These are phyloP conservation scores for Chaetomium globosum DNA, from an alignment of 2,329 filamentous ascomycete species.

Conservation along the genomic window DNA sequence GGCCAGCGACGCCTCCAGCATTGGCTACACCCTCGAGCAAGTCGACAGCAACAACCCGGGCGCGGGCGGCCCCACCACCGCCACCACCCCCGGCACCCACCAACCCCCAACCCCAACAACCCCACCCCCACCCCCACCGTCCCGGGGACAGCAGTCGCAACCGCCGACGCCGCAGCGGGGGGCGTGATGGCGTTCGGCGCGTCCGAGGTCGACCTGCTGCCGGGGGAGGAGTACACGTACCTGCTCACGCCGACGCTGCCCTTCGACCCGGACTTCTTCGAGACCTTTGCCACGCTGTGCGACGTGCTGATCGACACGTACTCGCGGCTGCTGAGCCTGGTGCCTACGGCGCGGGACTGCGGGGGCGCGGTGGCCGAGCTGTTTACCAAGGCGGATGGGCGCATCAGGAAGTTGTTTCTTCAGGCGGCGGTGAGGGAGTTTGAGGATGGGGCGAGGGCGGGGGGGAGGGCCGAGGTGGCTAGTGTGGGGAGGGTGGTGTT, in stretches of 20 bases:
- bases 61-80: no score
- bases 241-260: slow-evolving; percentile 89
- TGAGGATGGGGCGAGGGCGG: slow-evolving; percentile 78
- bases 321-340: slow-evolving; percentile 71
- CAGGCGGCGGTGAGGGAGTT: slow-evolving; percentile 88
- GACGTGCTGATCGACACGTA: slow-evolving; percentile 95
- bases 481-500: slow-evolving; percentile 87
- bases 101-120: neutral
- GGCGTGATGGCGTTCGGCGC: slow-evolving; percentile 61
- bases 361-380: slow-evolving; percentile 73
- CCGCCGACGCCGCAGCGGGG: slow-evolving; percentile 38
- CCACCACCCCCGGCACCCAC: slow-evolving; percentile 22
- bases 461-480: slow-evolving; percentile 77
- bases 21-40: slow-evolving; percentile 28
- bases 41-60: slow-evolving; percentile 46
- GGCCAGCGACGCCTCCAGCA: slow-evolving; percentile 32
- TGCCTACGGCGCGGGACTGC: slow-evolving; percentile 75
- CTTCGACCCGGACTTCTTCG: slow-evolving; percentile 96
- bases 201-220: slow-evolving; percentile 67
- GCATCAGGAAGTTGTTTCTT: slow-evolving; percentile 85
- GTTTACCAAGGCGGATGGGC: slow-evolving; percentile 86
- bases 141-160: slow-evolving; percentile 16
- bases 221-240: slow-evolving; percentile 84
- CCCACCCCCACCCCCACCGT: slow-evolving; percentile 6
- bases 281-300: slow-evolving; percentile 93